Percentiles rank a stretch among this genome's conserved stretches.
Evolutionary conservation across 441 rosid species (phyloP).

Genomic region (Hypseocharis bilobata): DNA sequence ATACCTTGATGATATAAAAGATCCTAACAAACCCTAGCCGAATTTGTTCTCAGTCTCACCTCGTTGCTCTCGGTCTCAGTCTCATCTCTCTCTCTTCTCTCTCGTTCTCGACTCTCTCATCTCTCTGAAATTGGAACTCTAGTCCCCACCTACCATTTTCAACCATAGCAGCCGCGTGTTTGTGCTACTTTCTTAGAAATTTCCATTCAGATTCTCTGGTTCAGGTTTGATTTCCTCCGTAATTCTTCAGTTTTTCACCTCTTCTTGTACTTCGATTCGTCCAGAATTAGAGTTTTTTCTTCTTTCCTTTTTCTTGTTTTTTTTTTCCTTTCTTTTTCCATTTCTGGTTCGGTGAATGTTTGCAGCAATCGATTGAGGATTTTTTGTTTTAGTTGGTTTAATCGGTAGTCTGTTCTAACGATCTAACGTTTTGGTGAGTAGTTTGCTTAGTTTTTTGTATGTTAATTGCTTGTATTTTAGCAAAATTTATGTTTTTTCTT

Average conservation of each 20-base stretch:
- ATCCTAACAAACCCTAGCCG: no score
- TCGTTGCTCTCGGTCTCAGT: no score
- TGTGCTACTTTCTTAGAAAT: slow-evolving; percentile 8
- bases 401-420: neutral
- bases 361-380: neutral
- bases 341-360: neutral
- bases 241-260: neutral
- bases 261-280: neutral
- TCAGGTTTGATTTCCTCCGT: slow-evolving; percentile 24
- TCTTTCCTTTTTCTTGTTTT: neutral
- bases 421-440: slow-evolving; percentile 19
- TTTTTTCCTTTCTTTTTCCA: neutral
- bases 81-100: no score
- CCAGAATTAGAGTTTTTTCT: neutral
- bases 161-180: slow-evolving; percentile 3
- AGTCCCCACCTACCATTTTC: neutral
- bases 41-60: no score
- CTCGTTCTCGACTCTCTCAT: no score
- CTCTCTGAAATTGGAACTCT: no score
- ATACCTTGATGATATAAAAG: no score
- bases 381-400: neutral
- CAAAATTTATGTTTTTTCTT: neutral
- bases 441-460: neutral
- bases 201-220: slow-evolving; percentile 14
- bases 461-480: neutral